Conservation (phyloP, 768 basidiomycete genomes). For the Coprinopsis strossmayeri region DNA sequence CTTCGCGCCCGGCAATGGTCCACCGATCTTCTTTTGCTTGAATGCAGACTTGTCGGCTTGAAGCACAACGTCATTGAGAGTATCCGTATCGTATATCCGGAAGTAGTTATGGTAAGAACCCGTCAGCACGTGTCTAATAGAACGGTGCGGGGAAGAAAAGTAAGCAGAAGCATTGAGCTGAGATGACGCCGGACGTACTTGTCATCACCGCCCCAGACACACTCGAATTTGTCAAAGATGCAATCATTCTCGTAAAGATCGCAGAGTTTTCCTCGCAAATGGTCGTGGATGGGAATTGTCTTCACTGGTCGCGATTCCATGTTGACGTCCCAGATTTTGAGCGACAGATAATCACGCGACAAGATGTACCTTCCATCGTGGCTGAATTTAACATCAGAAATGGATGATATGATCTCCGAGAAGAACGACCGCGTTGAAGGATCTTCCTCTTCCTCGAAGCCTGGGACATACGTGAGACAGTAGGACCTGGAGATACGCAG, state of each 20-base stretch:
- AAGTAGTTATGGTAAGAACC: conserved; percentile 99
- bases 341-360: conserved; percentile 91
- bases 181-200: conserved; percentile 53
- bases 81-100: conserved; percentile 96
- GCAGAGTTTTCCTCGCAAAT: conserved; percentile 93
- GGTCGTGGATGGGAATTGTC: conserved; percentile 98
- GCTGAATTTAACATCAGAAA: conserved; percentile 99
- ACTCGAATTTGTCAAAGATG: conserved; percentile 99
- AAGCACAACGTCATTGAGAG: conserved; percentile 81
- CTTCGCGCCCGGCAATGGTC: conserved; percentile 68
- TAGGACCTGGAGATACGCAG: conserved; percentile 4
- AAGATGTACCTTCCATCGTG: conserved; percentile 96
- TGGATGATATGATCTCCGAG: conserved; percentile 98
- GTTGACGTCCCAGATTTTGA: conserved; percentile 99
- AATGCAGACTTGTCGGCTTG: conserved; percentile 99
- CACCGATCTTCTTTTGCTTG: conserved; percentile 98
- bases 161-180: conserved; percentile 15
- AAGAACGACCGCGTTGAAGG: conserved; percentile 97
- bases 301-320: conserved; percentile 97
- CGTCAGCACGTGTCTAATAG: conserved; percentile 84
- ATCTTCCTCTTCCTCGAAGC: conserved; percentile 98
- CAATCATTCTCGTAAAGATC: conserved; percentile 99
- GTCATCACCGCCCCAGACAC: conserved; percentile 95
- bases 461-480: conserved; percentile 34
- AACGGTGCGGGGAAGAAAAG: conserved; percentile 9